These are phyloP conservation scores for Trichoderma atrobrunneum DNA, from an alignment of 2,329 filamentous ascomycete genomes.

Conservation along the genomic window DNA sequence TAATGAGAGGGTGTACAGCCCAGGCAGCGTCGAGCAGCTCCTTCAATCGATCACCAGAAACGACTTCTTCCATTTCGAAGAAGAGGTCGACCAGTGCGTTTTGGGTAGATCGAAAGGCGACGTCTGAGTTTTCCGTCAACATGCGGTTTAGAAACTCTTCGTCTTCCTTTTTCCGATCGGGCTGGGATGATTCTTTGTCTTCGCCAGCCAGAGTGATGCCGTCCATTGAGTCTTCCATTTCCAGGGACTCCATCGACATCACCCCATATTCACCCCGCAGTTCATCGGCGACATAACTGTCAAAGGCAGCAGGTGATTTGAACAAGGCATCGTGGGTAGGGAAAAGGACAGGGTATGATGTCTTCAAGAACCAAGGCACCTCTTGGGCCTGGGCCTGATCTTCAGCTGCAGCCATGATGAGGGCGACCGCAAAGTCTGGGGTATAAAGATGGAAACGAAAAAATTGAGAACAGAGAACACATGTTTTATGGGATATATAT, in stretches of 20 bases:
- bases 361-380: conserved; percentile 39
- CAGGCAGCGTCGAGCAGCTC: conserved; percentile 48
- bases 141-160: conserved; percentile 29
- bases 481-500: background rate
- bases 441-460: background rate
- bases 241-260: background rate
- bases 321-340: conserved; percentile 37
- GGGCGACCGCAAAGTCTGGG: background rate
- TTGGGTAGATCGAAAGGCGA: conserved; percentile 46
- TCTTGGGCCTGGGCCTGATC: background rate
- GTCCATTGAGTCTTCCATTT: conserved; percentile 36
- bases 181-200: background rate
- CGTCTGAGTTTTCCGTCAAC: conserved; percentile 51
- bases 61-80: conserved; percentile 45
- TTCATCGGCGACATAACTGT: conserved; percentile 31
- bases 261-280: conserved; percentile 23
- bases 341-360: conserved; percentile 38
- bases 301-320: conserved; percentile 34
- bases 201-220: conserved; percentile 29
- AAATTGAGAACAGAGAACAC: background rate
- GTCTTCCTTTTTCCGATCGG: conserved; percentile 36
- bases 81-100: conserved; percentile 53
- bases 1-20: conserved; percentile 45
- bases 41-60: conserved; percentile 37
- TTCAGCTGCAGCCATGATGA: conserved; percentile 1